Conservation (phyloP, 805 yeast genomes). For the Wickerhamomyces sydowiorum region DNA sequence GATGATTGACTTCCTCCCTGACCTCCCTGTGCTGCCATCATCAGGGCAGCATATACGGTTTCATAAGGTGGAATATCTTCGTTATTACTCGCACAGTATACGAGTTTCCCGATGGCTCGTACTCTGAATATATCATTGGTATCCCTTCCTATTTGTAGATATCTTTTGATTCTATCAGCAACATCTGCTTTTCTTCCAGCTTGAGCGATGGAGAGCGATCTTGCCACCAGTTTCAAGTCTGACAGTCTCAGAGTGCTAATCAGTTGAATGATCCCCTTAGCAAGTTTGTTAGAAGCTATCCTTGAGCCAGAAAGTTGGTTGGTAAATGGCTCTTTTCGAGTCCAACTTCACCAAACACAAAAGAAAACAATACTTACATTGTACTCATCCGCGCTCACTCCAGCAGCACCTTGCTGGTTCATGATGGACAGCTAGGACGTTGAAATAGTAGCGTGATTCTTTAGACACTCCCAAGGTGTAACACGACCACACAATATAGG, state of each 20-base stretch:
- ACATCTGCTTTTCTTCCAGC: slow-evolving; percentile 61
- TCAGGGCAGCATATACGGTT: slow-evolving; percentile 12
- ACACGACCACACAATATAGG: too few species aligned
- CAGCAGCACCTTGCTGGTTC: background rate
- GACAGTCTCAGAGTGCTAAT: background rate
- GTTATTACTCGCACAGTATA: slow-evolving; percentile 29
- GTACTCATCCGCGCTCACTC: background rate
- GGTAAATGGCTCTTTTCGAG: too few species aligned
- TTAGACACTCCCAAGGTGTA: background rate
- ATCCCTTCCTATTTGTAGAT: slow-evolving; percentile 35
- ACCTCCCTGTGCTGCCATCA: too few species aligned
- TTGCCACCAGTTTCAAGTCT: slow-evolving; percentile 43
- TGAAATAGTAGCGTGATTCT: too few species aligned
- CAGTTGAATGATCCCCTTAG: background rate
- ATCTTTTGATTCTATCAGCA: slow-evolving; percentile 45
- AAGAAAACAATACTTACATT: background rate
- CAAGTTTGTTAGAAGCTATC: background rate
- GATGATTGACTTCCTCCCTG: slow-evolving; percentile 2
- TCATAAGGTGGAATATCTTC: slow-evolving; percentile 35
- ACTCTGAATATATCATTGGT: slow-evolving; percentile 37
- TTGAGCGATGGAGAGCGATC: slow-evolving; percentile 40
- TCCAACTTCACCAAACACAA: background rate
- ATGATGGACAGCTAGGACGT: background rate
- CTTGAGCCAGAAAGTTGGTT: too few species aligned
- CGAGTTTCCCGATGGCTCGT: slow-evolving; percentile 37